Base-by-base conservation (phyloP, 352 stramenopile species). In the Phytophthora nicotianae region DNA sequence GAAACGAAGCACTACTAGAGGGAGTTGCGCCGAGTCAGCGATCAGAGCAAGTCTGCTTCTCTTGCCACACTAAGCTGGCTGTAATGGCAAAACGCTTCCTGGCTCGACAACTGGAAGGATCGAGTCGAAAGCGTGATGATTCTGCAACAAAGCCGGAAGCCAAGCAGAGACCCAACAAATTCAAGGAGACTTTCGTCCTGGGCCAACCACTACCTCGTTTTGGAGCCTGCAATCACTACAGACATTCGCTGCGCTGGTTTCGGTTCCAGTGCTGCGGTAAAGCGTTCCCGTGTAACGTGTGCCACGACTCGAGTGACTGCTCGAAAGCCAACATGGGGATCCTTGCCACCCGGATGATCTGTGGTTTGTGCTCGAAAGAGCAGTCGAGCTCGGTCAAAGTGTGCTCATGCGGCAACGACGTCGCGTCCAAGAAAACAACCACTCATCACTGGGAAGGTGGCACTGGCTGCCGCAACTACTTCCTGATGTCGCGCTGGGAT, bases 251-350 rank as follows among this genome's bases (percentile, higher is more conserved):
- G 23, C 83, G 83, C 2, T 92, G 83, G 81, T 91, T 92, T 51
- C 79, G 85, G 27, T 93, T 92, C 68, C 83, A 90, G 50, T 92
- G 81, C 70, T 92, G 81, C 19, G 80, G 82, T 11, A 91, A 90
- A 40, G 75, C 77, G 10, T 89, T 90, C 58, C 70, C 79, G 0
- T 92, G 81, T 41, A 80, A 91, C 54, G 81, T 91, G 23, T 91
- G 79, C 37, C 83, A 94, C 58, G 80, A 88, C 46, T 61, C 60
- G 19, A 90, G 77, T 40, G 70, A 88, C 43, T 92, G 79, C 19
- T 51, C 52, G 2, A 42, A 88, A 40, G 83, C 83, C 14, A 90
- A 83, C 58, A 68, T 77, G 23, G 84, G 77, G 16, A 88, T 86
- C 41, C 77, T 86, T 45, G 85, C 83, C 6, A 90, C 76, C 54